These are phyloP conservation scores for Hanseniaspora pseudoguilliermondii DNA, from an alignment of 805 yeast genomes.

Conservation along the genomic window DNA sequence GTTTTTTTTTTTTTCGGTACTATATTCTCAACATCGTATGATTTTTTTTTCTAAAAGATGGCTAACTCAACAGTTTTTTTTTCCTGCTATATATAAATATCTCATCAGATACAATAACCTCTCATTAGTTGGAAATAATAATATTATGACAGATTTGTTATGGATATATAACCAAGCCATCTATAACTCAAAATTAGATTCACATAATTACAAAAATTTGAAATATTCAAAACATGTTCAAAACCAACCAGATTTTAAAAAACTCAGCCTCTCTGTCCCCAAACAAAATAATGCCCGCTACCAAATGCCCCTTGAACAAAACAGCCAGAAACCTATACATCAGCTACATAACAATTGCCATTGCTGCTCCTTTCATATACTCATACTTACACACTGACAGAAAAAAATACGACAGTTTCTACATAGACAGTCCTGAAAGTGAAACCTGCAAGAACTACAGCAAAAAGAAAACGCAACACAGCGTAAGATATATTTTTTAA, in stretches of 20 bases:
- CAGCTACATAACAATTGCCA: constrained; percentile 21
- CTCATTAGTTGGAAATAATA: too few species aligned
- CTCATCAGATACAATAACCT: too few species aligned
- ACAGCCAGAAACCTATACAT: constrained; percentile 17
- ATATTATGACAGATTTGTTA: too few species aligned
- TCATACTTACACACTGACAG: constrained; percentile 18
- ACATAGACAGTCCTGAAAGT: not conserved
- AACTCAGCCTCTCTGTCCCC: not conserved
- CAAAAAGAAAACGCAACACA: not conserved
- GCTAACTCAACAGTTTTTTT: too few species aligned
- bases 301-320: constrained; percentile 6
- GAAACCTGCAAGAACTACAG: not conserved
- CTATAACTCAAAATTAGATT: too few species aligned
- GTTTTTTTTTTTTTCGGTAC: too few species aligned
- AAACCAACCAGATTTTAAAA: not conserved
- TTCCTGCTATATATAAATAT: too few species aligned
- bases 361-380: constrained; percentile 22
- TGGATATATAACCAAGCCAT: too few species aligned
- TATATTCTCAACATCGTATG: too few species aligned
- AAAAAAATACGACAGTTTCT: not conserved
- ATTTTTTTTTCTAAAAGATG: too few species aligned
- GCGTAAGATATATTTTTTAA: constrained; percentile 5
- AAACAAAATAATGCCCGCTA: not conserved
- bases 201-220: too few species aligned
- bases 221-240: not conserved